Evolutionary conservation across 1,284 basidiomycete genomes (phyloP).

Genomic region (Inonotus obliquus): DNA sequence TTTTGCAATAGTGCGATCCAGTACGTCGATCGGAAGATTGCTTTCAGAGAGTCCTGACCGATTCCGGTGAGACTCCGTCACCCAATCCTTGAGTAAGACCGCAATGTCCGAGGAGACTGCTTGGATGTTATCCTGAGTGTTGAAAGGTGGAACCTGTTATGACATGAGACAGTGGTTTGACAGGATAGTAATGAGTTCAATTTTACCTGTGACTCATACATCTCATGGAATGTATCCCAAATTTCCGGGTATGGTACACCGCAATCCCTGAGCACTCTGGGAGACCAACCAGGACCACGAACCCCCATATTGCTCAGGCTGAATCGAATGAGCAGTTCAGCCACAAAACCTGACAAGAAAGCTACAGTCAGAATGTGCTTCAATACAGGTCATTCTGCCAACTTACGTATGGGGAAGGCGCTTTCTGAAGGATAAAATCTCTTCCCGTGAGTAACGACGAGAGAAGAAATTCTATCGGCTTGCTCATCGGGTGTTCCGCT

Average conservation of each 20-base stretch:
- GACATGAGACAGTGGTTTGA: conserved; percentile 6
- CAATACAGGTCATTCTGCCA: neutral
- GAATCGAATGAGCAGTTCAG: conserved; percentile 67
- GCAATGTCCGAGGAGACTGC: conserved; percentile 76
- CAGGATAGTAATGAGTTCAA: neutral
- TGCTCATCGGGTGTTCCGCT: conserved; percentile 14
- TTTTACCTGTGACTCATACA: conserved; percentile 82
- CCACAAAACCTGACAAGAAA: conserved; percentile 51
- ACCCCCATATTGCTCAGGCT: conserved; percentile 55
- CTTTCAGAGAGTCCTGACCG: conserved; percentile 49
- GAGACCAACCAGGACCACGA: conserved; percentile 73
- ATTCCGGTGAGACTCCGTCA: conserved; percentile 65
- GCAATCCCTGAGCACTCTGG: conserved; percentile 71
- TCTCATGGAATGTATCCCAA: conserved; percentile 82
- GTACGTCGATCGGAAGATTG: conserved; percentile 70
- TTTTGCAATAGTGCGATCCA: conserved; percentile 65
- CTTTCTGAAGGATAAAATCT: conserved; percentile 89
- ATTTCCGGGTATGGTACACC: conserved; percentile 72
- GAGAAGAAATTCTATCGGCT: conserved; percentile 9
- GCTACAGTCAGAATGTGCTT: neutral
- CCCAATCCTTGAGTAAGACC: conserved; percentile 69
- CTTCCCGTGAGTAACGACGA: conserved; percentile 41
- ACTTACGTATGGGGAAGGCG: conserved; percentile 81
- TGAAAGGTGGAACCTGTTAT: conserved; percentile 74
- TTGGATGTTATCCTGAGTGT: conserved; percentile 70